These are phyloP conservation scores for Talaromyces trachyspermus DNA, from an alignment of 495 filamentous ascomycete genomes.

Conservation along the genomic window DNA sequence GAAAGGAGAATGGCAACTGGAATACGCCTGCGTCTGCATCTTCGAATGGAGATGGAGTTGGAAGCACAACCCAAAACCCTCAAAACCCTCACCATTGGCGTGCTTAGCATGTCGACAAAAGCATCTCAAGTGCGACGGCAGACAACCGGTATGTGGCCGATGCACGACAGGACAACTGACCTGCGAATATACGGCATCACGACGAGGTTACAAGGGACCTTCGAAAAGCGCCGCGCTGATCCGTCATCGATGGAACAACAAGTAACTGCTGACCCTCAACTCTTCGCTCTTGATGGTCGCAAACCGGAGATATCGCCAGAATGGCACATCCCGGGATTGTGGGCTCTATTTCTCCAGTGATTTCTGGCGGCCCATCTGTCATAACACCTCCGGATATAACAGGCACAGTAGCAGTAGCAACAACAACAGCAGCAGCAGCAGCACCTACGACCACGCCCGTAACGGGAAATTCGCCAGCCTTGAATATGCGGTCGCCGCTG, in stretches of 20 bases:
- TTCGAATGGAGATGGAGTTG: slow-evolving; percentile 9
- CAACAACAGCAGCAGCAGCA: too few species aligned
- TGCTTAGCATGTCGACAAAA: slow-evolving; percentile 52
- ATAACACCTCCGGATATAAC: slow-evolving; percentile 12
- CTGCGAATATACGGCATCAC: slow-evolving; percentile 41
- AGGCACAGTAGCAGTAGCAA: too few species aligned
- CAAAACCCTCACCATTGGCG: slow-evolving; percentile 40
- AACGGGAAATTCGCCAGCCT: neutral
- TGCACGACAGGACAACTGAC: slow-evolving; percentile 25
- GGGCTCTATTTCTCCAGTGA: neutral
- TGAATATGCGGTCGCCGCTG: slow-evolving; percentile 16
- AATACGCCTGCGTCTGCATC: neutral
- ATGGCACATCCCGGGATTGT: slow-evolving; percentile 1
- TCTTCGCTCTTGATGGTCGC: neutral
- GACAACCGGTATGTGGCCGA: slow-evolving; percentile 35
- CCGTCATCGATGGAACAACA: slow-evolving; percentile 24
- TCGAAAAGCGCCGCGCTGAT: slow-evolving; percentile 41
- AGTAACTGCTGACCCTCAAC: slow-evolving; percentile 15
- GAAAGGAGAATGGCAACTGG: neutral
- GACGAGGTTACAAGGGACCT: slow-evolving; percentile 40
- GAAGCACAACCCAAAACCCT: slow-evolving; percentile 8
- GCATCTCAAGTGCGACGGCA: slow-evolving; percentile 49
- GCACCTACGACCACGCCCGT: neutral
- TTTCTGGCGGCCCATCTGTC: neutral
- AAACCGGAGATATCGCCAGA: neutral